phyloP scores from a whole-genome alignment of 2,329 filamentous ascomycete species.

The Exserohilum rostratum region DNA sequence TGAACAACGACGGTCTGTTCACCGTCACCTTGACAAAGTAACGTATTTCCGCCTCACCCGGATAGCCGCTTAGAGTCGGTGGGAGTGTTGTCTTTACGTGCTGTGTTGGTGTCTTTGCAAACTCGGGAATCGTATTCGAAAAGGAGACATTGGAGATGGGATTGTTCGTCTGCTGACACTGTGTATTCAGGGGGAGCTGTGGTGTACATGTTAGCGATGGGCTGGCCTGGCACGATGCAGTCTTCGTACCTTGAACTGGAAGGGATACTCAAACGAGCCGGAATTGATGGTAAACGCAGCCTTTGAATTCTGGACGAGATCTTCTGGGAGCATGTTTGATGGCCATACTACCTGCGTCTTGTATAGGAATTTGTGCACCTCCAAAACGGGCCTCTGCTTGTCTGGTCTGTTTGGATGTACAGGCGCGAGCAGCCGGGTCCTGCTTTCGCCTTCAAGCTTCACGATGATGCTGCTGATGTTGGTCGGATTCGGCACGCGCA shows the following conservation, averaged over 20 bases:
- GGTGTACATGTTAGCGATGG: background rate
- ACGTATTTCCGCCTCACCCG: slow-evolving; percentile 83
- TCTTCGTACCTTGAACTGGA: slow-evolving; percentile 73
- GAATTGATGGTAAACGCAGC: slow-evolving; percentile 65
- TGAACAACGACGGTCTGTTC: slow-evolving; percentile 84
- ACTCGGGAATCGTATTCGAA: slow-evolving; percentile 51
- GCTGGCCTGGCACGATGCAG: background rate
- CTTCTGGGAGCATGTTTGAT: slow-evolving; percentile 52
- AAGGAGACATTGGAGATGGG: slow-evolving; percentile 53
- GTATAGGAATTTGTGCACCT: slow-evolving; percentile 72
- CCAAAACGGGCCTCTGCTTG: slow-evolving; percentile 55
- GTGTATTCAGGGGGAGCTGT: slow-evolving; percentile 71
- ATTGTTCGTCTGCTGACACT: slow-evolving; percentile 56
- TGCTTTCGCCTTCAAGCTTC: slow-evolving; percentile 81
- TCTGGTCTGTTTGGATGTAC: slow-evolving; percentile 49
- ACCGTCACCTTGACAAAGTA: slow-evolving; percentile 98
- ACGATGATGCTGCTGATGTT: slow-evolving; percentile 67
- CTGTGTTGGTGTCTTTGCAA: slow-evolving; percentile 54
- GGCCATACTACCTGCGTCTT: slow-evolving; percentile 76
- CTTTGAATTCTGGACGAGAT: slow-evolving; percentile 48
- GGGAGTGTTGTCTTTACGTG: slow-evolving; percentile 89
- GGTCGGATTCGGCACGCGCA: slow-evolving; percentile 53
- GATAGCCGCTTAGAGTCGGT: slow-evolving; percentile 85
- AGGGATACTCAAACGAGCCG: slow-evolving; percentile 77
- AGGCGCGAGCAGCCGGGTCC: slow-evolving; percentile 66